Evolutionary conservation across 345 rosid genomes (phyloP).

Genomic region (Heritiera littoralis): DNA sequence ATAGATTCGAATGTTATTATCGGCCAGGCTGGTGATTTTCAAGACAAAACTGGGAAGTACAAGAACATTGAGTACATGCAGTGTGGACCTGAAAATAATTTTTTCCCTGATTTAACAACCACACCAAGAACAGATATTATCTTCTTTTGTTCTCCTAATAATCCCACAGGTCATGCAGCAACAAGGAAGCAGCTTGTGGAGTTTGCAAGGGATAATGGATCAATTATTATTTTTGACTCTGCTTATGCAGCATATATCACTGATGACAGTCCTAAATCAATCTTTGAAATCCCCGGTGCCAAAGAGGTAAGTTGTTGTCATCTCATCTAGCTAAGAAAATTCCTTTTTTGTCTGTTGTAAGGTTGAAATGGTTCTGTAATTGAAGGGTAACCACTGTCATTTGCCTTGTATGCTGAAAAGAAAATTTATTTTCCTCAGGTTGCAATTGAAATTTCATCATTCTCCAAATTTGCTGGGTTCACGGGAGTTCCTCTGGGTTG

Average conservation of each 20-base stretch:
- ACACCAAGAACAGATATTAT: constrained; percentile 68
- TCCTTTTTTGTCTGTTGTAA: too few relatives aligned
- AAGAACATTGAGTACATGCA: constrained; percentile 65
- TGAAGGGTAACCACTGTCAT: not conserved
- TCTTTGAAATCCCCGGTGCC: constrained; percentile 89
- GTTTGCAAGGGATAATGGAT: constrained; percentile 74
- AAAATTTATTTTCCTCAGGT: constrained; percentile 42
- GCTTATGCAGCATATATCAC: constrained; percentile 75
- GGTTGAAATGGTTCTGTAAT: not conserved
- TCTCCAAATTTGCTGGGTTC: constrained; percentile 89
- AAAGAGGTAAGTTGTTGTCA: constrained; percentile 53
- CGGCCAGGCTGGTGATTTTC: constrained; percentile 65
- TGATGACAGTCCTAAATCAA: constrained; percentile 71
- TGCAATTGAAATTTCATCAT: constrained; percentile 81
- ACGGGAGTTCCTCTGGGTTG: constrained; percentile 93
- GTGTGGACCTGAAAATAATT: constrained; percentile 54
- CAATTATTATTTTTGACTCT: constrained; percentile 68
- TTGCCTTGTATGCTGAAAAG: not conserved
- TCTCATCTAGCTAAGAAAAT: not conserved
- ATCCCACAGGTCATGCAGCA: constrained; percentile 82
- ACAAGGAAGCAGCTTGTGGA: constrained; percentile 53
- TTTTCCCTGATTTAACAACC: constrained; percentile 62
- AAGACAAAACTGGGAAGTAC: constrained; percentile 55
- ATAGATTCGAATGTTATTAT: constrained; percentile 72
- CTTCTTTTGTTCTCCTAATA: constrained; percentile 92